These are phyloP conservation scores for Astrephomene gubernaculifera DNA, from an alignment of 139 green algal species.

Conservation along the genomic window DNA sequence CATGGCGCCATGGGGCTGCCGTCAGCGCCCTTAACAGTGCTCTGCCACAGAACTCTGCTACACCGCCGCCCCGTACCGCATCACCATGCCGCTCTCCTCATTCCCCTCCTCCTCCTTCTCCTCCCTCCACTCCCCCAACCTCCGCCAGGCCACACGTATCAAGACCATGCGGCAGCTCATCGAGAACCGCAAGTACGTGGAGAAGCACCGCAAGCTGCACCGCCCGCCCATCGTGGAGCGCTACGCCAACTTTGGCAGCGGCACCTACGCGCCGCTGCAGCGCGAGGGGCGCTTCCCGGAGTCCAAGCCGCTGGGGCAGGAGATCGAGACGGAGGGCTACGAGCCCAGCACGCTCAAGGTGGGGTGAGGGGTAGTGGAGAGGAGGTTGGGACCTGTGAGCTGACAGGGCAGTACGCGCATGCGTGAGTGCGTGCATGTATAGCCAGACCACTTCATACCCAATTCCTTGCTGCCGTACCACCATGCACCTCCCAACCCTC, in stretches of 20 bases:
- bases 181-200: constrained; percentile 68
- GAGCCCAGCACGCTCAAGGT: constrained; percentile 55
- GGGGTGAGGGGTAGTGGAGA: too few relatives aligned
- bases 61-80: too few relatives aligned
- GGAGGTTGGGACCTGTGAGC: too few relatives aligned
- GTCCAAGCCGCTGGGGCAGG: constrained; percentile 51
- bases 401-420: too few relatives aligned
- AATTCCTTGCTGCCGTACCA: too few relatives aligned
- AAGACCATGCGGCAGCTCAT: constrained; percentile 80
- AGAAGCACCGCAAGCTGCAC: constrained; percentile 61
- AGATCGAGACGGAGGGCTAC: constrained; percentile 75
- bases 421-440: too few relatives aligned
- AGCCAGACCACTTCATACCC: too few relatives aligned
- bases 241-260: constrained; percentile 76
- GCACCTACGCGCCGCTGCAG: constrained; percentile 80
- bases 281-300: constrained; percentile 78
- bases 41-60: too few relatives aligned
- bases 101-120: neutral
- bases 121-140: neutral
- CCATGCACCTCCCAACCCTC: too few relatives aligned
- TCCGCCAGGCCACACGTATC: constrained; percentile 57
- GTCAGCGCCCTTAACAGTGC: too few relatives aligned
- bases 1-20: too few relatives aligned
- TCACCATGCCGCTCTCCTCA: too few relatives aligned
- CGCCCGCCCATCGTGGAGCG: constrained; percentile 62